phyloP scores from a whole-genome alignment of 371 early-diverging fungal species.

The Haplosporangium sp. region DNA sequence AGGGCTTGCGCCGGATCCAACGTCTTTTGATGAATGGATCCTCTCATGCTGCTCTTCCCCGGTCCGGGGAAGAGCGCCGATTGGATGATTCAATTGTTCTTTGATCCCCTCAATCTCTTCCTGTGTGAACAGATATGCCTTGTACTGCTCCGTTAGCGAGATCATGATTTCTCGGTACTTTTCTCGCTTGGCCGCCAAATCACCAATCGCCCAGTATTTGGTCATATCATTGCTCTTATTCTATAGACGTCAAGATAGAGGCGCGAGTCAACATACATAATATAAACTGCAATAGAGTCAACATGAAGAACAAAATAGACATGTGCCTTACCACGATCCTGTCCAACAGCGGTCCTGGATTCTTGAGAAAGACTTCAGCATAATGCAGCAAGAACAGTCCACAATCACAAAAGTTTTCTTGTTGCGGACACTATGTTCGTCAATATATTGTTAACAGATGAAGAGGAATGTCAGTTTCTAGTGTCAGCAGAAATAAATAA shows the following conservation, averaged over 20 bases:
- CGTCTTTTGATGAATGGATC: no score
- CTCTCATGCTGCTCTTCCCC: neutral
- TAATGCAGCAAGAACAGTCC: slow-evolving; percentile 71
- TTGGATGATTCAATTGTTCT: neutral
- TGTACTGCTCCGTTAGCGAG: slow-evolving; percentile 29
- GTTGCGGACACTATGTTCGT: slow-evolving; percentile 55
- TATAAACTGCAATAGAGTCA: no score
- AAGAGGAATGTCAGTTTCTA: neutral
- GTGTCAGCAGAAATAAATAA: neutral
- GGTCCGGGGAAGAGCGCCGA: neutral
- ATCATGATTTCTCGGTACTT: slow-evolving; percentile 29
- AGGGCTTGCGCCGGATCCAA: no score
- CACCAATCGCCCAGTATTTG: slow-evolving; percentile 23
- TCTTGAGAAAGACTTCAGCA: slow-evolving; percentile 60
- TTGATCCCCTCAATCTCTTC: slow-evolving; percentile 13
- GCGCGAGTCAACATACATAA: no score
- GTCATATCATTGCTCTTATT: slow-evolving; percentile 14
- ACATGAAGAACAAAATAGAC: neutral
- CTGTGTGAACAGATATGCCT: slow-evolving; percentile 10
- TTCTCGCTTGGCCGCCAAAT: slow-evolving; percentile 24
- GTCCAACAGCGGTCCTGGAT: slow-evolving; percentile 51
- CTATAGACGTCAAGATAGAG: neutral
- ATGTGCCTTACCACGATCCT: slow-evolving; percentile 39
- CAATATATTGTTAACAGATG: neutral
- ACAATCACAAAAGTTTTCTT: slow-evolving; percentile 73